phyloP scores from a whole-genome alignment of 495 filamentous ascomycete genomes.

The Parathielavia appendiculata region DNA sequence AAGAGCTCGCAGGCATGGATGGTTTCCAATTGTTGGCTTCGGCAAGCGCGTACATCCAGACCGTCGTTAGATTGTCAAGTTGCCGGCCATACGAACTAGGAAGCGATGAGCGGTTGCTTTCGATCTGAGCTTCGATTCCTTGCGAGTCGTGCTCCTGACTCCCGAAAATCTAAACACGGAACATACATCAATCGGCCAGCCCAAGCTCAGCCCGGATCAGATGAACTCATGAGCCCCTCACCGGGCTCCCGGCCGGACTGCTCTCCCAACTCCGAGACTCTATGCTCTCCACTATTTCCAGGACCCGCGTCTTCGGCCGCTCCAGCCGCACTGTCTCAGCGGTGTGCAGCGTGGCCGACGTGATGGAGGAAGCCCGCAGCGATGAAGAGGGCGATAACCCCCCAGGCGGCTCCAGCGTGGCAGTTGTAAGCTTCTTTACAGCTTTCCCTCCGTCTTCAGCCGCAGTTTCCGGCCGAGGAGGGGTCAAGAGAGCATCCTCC shows the following conservation, averaged over 20 bases:
- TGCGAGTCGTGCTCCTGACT: too few relatives aligned
- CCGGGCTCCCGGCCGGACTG: constrained; percentile 31
- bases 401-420: constrained; percentile 1
- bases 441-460: not conserved
- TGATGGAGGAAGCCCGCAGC: constrained; percentile 15
- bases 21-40: too few relatives aligned
- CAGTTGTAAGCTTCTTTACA: not conserved
- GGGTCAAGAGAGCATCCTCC: not conserved
- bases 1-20: too few relatives aligned
- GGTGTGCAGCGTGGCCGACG: constrained; percentile 22
- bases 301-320: constrained; percentile 37
- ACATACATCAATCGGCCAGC: not conserved
- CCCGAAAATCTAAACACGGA: not conserved
- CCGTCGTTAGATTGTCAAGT: too few relatives aligned
- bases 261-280: constrained; percentile 36
- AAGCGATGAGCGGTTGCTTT: too few relatives aligned
- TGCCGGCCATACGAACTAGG: too few relatives aligned
- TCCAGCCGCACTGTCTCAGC: constrained; percentile 35
- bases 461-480: not conserved
- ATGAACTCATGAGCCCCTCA: constrained; percentile 10
- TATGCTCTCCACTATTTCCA: constrained; percentile 45
- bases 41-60: too few relatives aligned
- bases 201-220: not conserved
- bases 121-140: too few relatives aligned
- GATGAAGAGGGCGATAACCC: constrained; percentile 23